Evolutionary conservation across 2,329 filamentous ascomycete species (phyloP), one percentile per base, ranked within the genome.

Genomic region (Colletotrichum siamense): DNA sequence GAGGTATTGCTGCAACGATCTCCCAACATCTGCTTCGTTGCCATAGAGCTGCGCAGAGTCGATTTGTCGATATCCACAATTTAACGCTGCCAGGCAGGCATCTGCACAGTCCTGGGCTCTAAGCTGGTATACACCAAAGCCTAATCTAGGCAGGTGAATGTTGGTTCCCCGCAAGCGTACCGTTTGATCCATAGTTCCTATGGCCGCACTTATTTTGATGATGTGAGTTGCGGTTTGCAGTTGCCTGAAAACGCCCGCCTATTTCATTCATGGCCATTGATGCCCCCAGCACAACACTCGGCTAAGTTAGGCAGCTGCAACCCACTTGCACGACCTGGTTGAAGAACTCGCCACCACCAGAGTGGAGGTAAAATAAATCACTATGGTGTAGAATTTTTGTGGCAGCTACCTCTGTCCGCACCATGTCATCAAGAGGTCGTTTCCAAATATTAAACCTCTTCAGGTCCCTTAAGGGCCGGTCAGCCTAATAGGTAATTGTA

Each of bases 71-170:
- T 94, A 94, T 34, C 92, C 91, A 10, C 84, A 83, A 49, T 87
- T 84, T 68, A 94, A 84, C 2, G 92, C 94, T 61, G 87, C 86
- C 5, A 91, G 85, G 78, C 90, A 92, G 2, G 93, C 93, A 39
- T 88, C 82, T 12, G 89, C 86, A 82, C 92, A 94, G 77, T 87
- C 86, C 57, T 88, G 81, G 49, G 86, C 82, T 4, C 87, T 87
- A 8, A 92, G 91, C 76, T 89, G 90, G 84, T 94, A 95, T 76
- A 95, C 93, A 66, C 94, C 94, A 80, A 95, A 95, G 15, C 94
- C 94, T 12, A 95, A 88, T 32, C 88, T 88, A 28, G 94, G 94
- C 22, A 95, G 93, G 16, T 73, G 74, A 12, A 26, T 55, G 36
- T 26, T 66, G 2, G 81, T 80, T 18, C 81, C 82, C 8, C 78